phyloP scores from a whole-genome alignment of 352 stramenopile genomes.

The Phytophthora ohioensis region DNA sequence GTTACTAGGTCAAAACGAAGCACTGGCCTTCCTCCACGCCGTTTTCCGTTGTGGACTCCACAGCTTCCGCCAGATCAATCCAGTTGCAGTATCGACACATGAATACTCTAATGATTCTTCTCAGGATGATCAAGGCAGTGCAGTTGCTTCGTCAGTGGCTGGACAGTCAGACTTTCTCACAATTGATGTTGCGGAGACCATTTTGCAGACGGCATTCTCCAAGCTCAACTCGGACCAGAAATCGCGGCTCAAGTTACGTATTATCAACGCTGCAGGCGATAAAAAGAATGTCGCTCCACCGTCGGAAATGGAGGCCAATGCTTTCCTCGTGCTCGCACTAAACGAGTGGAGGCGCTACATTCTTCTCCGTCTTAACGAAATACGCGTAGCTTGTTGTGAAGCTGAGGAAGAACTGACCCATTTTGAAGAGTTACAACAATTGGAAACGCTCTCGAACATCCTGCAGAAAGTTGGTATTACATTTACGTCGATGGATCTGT shows the following conservation, averaged over 20 bases:
- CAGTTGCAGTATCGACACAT: constrained; percentile 5
- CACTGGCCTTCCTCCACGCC: constrained; percentile 63
- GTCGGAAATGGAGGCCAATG: constrained; percentile 44
- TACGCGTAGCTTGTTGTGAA: constrained; percentile 65
- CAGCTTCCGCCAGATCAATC: constrained; percentile 59
- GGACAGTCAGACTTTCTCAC: constrained; percentile 46
- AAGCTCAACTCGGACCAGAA: constrained; percentile 62
- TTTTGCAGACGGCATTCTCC: constrained; percentile 59
- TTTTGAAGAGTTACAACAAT: constrained; percentile 58
- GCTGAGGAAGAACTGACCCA: constrained; percentile 66
- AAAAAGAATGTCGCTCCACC: constrained; percentile 2
- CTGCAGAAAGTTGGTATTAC: constrained; percentile 57
- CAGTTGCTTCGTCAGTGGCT: background rate
- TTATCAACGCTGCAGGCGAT: constrained; percentile 39
- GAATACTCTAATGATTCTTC: background rate
- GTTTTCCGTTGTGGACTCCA: constrained; percentile 74
- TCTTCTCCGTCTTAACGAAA: constrained; percentile 71
- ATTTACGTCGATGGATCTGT: constrained; percentile 70
- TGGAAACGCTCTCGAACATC: constrained; percentile 62
- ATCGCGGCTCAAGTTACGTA: constrained; percentile 44
- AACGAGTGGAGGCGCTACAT: constrained; percentile 81
- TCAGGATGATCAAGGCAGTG: background rate
- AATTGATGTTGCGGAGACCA: constrained; percentile 45
- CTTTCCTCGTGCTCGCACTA: constrained; percentile 69
- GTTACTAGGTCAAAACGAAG: constrained; percentile 76